Evolutionary conservation across 2,329 filamentous ascomycete species (phyloP).

Genomic region (Grosmannia huntii): DNA sequence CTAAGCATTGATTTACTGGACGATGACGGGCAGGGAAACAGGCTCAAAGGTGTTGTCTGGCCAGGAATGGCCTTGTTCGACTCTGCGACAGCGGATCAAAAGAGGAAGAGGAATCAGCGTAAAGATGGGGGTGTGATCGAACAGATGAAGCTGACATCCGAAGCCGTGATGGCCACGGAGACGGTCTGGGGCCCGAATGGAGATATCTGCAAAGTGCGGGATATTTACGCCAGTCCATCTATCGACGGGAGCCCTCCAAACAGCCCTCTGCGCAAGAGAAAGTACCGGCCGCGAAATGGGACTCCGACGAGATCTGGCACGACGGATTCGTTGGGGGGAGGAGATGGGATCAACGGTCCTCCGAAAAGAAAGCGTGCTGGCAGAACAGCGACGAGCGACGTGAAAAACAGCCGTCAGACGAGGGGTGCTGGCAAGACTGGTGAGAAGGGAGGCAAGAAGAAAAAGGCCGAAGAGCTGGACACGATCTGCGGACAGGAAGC

Average conservation of each 20-base stretch:
- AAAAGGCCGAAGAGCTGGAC: neutral
- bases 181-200: constrained; percentile 45
- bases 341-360: neutral
- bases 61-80: constrained; percentile 76
- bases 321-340: neutral
- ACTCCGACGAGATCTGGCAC: neutral
- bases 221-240: constrained; percentile 49
- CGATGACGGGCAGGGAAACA: constrained; percentile 22
- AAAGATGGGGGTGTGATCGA: constrained; percentile 61
- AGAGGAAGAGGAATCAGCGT: constrained; percentile 63
- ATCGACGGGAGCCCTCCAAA: constrained; percentile 36
- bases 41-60: constrained; percentile 61
- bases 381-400: neutral
- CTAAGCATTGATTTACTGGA: constrained; percentile 10
- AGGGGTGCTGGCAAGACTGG: neutral
- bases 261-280: constrained; percentile 10
- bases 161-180: constrained; percentile 50
- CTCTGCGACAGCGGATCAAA: constrained; percentile 60
- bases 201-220: constrained; percentile 36
- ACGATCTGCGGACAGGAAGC: neutral
- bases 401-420: neutral
- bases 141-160: constrained; percentile 52
- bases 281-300: neutral
- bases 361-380: constrained; percentile 1
- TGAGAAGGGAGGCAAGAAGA: neutral